These are phyloP conservation scores for Cercospora citrullina DNA, from an alignment of 2,329 filamentous ascomycete species.

Conservation along the genomic window DNA sequence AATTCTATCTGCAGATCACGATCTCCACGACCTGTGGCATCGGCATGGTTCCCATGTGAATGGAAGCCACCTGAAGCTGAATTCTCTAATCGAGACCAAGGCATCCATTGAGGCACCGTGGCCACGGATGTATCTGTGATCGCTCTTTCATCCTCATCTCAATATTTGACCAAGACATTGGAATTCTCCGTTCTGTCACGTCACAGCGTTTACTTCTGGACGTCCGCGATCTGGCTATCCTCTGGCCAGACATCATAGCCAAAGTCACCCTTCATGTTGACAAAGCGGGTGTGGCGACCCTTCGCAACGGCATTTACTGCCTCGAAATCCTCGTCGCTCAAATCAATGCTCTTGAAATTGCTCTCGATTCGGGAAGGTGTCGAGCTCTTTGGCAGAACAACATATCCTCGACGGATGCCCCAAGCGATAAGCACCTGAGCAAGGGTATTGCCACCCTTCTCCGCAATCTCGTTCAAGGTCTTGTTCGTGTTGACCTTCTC, in stretches of 20 bases:
- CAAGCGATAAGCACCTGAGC: constrained; percentile 65
- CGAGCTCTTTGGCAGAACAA: constrained; percentile 69
- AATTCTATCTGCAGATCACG: neutral
- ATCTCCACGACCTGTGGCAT: neutral
- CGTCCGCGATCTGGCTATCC: constrained; percentile 16
- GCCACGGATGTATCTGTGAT: neutral
- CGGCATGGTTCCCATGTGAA: neutral
- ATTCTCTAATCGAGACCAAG: neutral
- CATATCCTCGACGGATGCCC: constrained; percentile 66
- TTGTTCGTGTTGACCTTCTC: constrained; percentile 64
- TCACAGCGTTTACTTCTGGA: constrained; percentile 9
- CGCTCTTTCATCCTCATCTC: neutral
- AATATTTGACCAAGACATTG: neutral
- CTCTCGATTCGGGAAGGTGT: constrained; percentile 66
- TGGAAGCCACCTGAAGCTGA: neutral
- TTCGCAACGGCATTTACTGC: constrained; percentile 64
- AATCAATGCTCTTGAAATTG: constrained; percentile 64
- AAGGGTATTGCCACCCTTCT: constrained; percentile 58
- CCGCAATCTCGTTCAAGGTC: constrained; percentile 59
- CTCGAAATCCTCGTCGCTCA: constrained; percentile 56
- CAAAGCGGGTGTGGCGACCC: constrained; percentile 68
- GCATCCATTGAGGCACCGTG: neutral
- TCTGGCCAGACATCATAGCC: constrained; percentile 59
- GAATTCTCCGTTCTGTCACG: neutral
- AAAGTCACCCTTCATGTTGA: constrained; percentile 81